These are phyloP conservation scores for Rosa rugosa DNA, from an alignment of 306 rosid genomes.

Conservation along the genomic window DNA sequence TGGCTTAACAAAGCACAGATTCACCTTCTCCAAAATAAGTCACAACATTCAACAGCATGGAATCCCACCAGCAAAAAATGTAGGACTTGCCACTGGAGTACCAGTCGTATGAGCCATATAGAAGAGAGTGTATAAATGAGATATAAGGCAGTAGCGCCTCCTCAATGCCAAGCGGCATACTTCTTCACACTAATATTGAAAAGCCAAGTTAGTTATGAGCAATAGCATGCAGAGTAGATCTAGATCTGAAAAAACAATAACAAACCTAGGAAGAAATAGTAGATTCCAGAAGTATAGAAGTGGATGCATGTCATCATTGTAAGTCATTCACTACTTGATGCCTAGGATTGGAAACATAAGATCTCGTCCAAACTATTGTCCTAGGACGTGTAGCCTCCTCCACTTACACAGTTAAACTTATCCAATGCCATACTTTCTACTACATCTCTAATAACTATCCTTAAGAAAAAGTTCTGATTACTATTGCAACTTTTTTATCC, in stretches of 20 bases:
- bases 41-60: conserved; percentile 30
- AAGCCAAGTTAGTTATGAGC: conserved; percentile 35
- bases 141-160: conserved; percentile 81
- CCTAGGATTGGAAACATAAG: neutral
- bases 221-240: conserved; percentile 4
- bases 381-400: neutral
- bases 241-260: neutral
- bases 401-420: neutral
- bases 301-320: neutral
- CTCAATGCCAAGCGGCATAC: conserved; percentile 84
- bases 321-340: neutral
- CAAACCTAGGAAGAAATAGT: neutral
- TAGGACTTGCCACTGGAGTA: conserved; percentile 75
- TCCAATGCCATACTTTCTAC: neutral
- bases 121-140: conserved; percentile 82
- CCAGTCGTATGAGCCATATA: conserved; percentile 84
- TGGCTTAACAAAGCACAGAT: conserved; percentile 20
- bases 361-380: neutral
- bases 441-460: neutral
- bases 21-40: conserved; percentile 9
- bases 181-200: conserved; percentile 76
- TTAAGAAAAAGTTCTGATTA: neutral
- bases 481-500: neutral
- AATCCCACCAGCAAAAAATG: conserved; percentile 81
- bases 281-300: neutral